Evolutionary conservation across 2,329 filamentous ascomycete genomes (phyloP), one percentile per base, ranked within the genome.

Genomic region (Raffaelea ambrosiae): DNA sequence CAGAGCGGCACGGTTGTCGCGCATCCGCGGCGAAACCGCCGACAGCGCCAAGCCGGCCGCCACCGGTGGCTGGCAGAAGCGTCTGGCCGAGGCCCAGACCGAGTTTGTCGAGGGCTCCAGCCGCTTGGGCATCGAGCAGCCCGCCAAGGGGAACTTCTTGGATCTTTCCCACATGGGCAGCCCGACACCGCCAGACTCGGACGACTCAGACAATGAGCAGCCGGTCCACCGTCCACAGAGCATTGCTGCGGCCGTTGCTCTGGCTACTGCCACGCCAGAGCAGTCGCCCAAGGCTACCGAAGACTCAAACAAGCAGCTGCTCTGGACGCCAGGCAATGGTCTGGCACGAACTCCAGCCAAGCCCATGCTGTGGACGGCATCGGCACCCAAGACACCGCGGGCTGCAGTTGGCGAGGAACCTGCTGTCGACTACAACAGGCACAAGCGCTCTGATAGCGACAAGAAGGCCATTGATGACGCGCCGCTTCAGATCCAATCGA

Each of bases 181-280:
- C 53, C 73, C 74, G 29, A 79, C 76, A 42, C 75, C 75, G 44
- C 72, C 74, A 8, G 74, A 79, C 46, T 76, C 70, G 16, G 68
- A 75, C 48, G 64, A 69, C 45, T 69, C 69, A n/a, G 69, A 69
- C 41, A 63, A 48, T 18, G 54, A 57, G 43, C 20, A 60, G 18
- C 61, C 62, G 33, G 38, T 51, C 14, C 54, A 58, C 33, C 49
- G 46, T 36, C 35, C 49, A 7, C 26, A 39, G 16, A 49, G 49
- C 29, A 48, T 54, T 4, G 43, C 48, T 3, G 38, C 46, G 14
- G 18, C 38, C 3, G 45, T 14, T 13, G 23, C 23, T 9, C 35
- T 45, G 9, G 14, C 10, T 14, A 36, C 36, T 11, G 31, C 36
- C 16, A 18, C 7, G 2, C 29, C 40, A 29, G 29, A 14, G 26